Evolutionary conservation across 805 yeast species (phyloP), one percentile per base, ranked within the genome.

Genomic region (Wickerhamomyces canadensis): DNA sequence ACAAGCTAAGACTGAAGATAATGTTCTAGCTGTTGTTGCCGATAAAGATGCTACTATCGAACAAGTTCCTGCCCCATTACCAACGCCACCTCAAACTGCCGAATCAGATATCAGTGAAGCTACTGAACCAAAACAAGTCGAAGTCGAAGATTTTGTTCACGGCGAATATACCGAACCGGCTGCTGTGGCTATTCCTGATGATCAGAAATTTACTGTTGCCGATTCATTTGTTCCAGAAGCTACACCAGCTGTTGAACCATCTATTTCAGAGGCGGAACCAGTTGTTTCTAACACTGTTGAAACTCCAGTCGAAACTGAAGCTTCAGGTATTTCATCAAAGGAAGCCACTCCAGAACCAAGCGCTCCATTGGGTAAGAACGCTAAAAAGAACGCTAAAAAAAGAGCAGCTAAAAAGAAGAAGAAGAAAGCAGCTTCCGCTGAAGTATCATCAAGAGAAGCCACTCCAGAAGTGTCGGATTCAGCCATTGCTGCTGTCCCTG

Each of bases 21-120:
- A 48, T 15, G 50, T 46, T 11, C 26, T 49, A 11, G 46, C 44
- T 14, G 38, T 43, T 8, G 45, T 41, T 32, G 35, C 41, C 26
- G 47, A 39, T n/a, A 27, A 38, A 16, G 33, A 35, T 28, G 37
- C 38, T 2, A 31, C 42, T 21, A 14, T 41, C 10, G 28, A 36
- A 30, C 33, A 30, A 12, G 19, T 41, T 16, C 16, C 37, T 3
- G 24, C 34, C 6, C 22, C 33, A 15, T 31, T 48, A 16, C 49
- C 45, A 34, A 52, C 54, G 14, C 52, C 57, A 29, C 54, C 57
- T 9, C 35, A 19, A 4, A 49, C 56, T 10, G 30, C 48, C 17
- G 46, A 33, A 13, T 18, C 29, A 4, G 41, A 30, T 2, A 12
- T 14, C 8, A n/a, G n/a, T 18, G 23, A 29, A 23, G 6, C 35